Base-by-base conservation (phyloP, 345 rosid species). In the Sonneratia alba region DNA sequence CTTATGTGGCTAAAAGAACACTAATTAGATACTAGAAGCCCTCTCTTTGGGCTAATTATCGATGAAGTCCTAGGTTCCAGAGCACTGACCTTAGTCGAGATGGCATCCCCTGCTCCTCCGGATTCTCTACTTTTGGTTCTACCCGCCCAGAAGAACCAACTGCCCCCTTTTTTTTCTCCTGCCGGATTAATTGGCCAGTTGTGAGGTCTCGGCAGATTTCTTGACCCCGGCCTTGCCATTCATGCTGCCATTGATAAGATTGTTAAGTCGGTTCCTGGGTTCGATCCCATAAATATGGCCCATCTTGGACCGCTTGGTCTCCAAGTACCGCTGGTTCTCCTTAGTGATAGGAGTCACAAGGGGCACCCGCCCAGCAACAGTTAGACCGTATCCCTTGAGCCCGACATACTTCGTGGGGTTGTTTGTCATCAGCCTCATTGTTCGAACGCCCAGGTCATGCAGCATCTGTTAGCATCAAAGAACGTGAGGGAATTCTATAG, bases 351-450 rank as follows among this genome's bases (percentile, higher is more conserved):
- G 87, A 74, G 90, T 82, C 48, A 91, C 42, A 0, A 91, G 83
- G 11, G 98, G 96, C 56, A 93, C 89, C 71, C 97, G 83, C 27
- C 89, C 89, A 18, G 80, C 83, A 70, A 93, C 75, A 3, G 89
- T 64, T 77, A 91, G 67, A 40, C 97, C 97, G 69, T 93, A 91
- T 37, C 97, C 96, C 78, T 87, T 85, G 68, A 93, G 82, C 36
- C 98, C 98, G 11, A 82, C 73, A 61, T 89, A 92, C 80, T 92
- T 92, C 0, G 93, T 85, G 0, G 97, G 98, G 74, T 90, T 90
- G 84, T 92, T 93, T 0, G 96, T 91, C 98, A 93, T 93, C 81
- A 89, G 75, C 83, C 80, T 91, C 97, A 89, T 93, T 0, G 93
- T 89, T 78, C 93, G 79, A 22, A 93, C 96, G 1, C 98, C 97